Evolutionary conservation across 257 asterid genomes (phyloP), one percentile per base, ranked within the genome.

Genomic region (Thymus quinquecostatus): DNA sequence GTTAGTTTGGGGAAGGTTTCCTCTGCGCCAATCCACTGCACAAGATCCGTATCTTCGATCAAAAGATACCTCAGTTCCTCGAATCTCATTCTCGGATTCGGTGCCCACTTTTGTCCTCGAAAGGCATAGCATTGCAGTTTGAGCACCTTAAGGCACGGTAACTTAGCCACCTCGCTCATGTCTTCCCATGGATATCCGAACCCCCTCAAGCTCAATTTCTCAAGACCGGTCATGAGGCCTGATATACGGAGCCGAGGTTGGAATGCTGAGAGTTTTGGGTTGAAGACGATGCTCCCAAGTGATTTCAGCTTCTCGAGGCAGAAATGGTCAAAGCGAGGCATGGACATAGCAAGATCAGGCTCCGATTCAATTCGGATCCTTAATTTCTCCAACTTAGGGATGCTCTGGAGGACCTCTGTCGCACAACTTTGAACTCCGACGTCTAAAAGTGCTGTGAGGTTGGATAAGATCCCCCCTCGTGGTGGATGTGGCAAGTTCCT

Each of bases 121-220:
- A 59, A 59, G 29, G 64, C 45, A 34, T 59, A 59, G 45, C 27
- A 33, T 6, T 7, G 64, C 29, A 59, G 2, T 33, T 59, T 59
- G 29, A 59, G 64, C 29, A 59, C 64, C 13, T 2, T 0, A 33
- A 59, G 64, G 12, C 0, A 1, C 2, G 64, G 44, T 13, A 59
- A 2, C 6, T 2, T n/a, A 33, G 45, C 29, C 13, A 59, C 7
- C 44, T 33, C 3, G 12, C 45, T 33, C 64, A 59, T 33, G 44
- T 58, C 64, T 58, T 10, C 27, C 64, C 64, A 58, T 0, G 64
- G 64, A 33, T 59, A 59, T 33, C 64, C 64, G 1, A 30, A 59
- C 2, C 64, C 45, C 0, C 44, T 59, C 64, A 59, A 13, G n/a
- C 64, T 59, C 45, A 59, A 33, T 29, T 59, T 59, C 1, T 13